phyloP scores from a whole-genome alignment of 345 rosid genomes.

The Cochlearia excelsa region DNA sequence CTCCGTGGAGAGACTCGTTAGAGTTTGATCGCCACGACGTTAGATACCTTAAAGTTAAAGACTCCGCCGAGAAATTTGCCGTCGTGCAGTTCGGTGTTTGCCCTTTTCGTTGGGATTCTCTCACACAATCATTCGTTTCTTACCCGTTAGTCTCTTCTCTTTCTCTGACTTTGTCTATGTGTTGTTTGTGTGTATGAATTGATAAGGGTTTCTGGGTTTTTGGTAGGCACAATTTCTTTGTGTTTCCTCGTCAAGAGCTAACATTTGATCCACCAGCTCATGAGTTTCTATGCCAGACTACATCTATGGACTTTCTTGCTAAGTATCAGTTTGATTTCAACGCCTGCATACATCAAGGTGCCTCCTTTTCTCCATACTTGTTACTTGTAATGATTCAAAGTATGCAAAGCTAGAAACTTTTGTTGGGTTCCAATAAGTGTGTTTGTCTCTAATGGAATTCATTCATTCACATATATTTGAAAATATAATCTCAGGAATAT shows the following conservation, averaged over 20 bases:
- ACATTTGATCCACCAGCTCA: constrained; percentile 45
- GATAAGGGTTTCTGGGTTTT: not conserved
- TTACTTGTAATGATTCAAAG: not conserved
- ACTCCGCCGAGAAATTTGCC: constrained; percentile 94
- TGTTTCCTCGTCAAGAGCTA: constrained; percentile 73
- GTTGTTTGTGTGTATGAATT: constrained; percentile 3
- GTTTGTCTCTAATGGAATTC: not conserved
- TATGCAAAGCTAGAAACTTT: not conserved
- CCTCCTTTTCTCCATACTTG: constrained; percentile 4
- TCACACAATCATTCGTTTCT: constrained; percentile 57
- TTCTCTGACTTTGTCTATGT: constrained; percentile 3
- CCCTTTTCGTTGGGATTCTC: constrained; percentile 88
- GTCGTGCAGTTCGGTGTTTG: constrained; percentile 94
- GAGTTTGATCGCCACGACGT: constrained; percentile 80
- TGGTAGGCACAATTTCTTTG: constrained; percentile 78
- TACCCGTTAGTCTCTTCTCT: constrained; percentile 57
- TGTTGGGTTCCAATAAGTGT: not conserved
- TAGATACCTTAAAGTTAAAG: constrained; percentile 80
- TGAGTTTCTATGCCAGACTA: constrained; percentile 85
- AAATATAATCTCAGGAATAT: constrained; percentile 65
- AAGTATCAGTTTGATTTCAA: constrained; percentile 92
- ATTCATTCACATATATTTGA: constrained; percentile 39
- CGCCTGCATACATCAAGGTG: constrained; percentile 75
- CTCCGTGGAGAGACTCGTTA: constrained; percentile 87
- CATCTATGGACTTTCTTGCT: constrained; percentile 83